A percentile compares a stretch with the other conserved stretches of the same genome.
These are phyloP conservation scores for Xylaria acuta DNA, from an alignment of 495 filamentous ascomycete genomes.

Conservation along the genomic window DNA sequence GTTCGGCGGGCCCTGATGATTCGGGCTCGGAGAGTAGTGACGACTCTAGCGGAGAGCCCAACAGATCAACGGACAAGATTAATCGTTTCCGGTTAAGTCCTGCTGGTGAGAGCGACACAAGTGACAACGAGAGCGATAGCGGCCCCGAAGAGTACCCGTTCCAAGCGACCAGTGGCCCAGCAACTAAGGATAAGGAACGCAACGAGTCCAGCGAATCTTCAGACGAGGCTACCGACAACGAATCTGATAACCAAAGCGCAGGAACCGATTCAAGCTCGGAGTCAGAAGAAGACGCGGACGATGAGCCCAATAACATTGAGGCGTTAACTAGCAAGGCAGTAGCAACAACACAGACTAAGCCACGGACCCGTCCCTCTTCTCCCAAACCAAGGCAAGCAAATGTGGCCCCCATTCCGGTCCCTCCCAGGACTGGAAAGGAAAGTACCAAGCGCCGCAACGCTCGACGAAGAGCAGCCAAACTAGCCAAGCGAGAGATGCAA, in stretches of 20 bases:
- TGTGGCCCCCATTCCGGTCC: slow-evolving; percentile 24
- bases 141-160: slow-evolving; percentile 33
- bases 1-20: slow-evolving; percentile 30
- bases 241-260: background rate
- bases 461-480: slow-evolving; percentile 42
- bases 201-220: slow-evolving; percentile 2
- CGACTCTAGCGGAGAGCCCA: slow-evolving; percentile 13
- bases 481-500: slow-evolving; percentile 31
- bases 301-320: background rate
- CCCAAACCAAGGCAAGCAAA: background rate
- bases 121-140: slow-evolving; percentile 28
- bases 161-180: background rate
- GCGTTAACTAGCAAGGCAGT: background rate
- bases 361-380: background rate
- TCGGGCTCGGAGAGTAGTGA: slow-evolving; percentile 36
- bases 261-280: slow-evolving; percentile 16
- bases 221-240: background rate
- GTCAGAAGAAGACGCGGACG: slow-evolving; percentile 1
- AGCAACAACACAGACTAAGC: background rate
- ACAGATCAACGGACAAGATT: slow-evolving; percentile 13
- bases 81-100: slow-evolving; percentile 22
- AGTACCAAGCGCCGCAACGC: slow-evolving; percentile 51
- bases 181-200: background rate
- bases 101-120: slow-evolving; percentile 26
- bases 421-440: slow-evolving; percentile 44